Evolutionary conservation across 306 rosid genomes (phyloP), one percentile per base, ranked within the genome.

Genomic region (Quercus robur): DNA sequence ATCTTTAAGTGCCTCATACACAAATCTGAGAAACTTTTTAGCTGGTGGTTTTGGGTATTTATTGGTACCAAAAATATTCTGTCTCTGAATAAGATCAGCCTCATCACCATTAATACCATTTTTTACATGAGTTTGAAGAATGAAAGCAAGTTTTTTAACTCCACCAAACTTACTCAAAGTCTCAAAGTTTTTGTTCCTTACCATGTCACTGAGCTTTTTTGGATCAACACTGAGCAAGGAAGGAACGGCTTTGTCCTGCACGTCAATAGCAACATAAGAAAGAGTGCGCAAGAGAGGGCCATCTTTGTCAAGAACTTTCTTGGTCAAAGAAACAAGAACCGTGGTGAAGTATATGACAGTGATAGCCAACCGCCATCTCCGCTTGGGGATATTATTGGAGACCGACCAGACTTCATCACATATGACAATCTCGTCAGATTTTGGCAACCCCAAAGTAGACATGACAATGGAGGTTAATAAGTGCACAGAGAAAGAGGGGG

Each of bases 331-430:
- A 41, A 25, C n/a, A 31, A 81, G 84, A 44, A 11, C n/a, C 56
- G 56, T 75, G 9, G 80, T 74, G 71, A 75, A 81, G 66, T 14
- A 56, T 49, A 81, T 81, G 71, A 64, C 84, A 6, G 80, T 62
- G 17, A 68, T 57, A 51, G 80, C 80, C 72, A 44, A 6, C 63
- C 71, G 58, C 80, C 84, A 81, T 14, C 84, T 30, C 5, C 80
- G 58, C 68, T 14, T 68, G 80, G 46, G 46, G 46, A 68, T 61
- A 51, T n/a, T 44, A 30, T 67, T 67, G 3, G 71, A 49, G 18
- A 10, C 52, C 17, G 17, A 17, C 30, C 54, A 35, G 8, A 21
- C 4, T 33, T 52, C 58, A 71, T 28, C 38, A 18, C 28, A 7
- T 6, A 31, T 46, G 13, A 56, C 73, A 7, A 20, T 23, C 13